These are phyloP conservation scores for Chlorencoelia australis DNA, from an alignment of 2,329 filamentous ascomycete species.

Conservation along the genomic window DNA sequence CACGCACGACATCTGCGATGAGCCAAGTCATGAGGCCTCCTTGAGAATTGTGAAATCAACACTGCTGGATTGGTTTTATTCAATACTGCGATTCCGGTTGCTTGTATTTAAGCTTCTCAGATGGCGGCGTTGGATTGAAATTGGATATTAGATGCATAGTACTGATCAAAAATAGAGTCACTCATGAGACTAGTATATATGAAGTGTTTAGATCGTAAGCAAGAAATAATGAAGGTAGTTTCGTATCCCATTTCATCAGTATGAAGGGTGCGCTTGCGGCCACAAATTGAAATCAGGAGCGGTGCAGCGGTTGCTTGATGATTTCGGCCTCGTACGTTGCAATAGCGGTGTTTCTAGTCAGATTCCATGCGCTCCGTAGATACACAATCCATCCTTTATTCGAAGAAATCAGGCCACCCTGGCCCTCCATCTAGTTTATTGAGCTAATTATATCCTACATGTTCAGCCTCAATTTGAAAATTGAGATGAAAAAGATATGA, in stretches of 20 bases:
- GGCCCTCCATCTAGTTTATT: constrained; percentile 7
- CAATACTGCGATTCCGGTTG: constrained; percentile 30
- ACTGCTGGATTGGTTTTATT: constrained; percentile 16
- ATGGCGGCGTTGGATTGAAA: constrained; percentile 27
- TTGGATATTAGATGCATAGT: constrained; percentile 32
- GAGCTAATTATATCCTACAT: no score
- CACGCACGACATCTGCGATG: constrained; percentile 33
- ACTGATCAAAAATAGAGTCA: constrained; percentile 19
- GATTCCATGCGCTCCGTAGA: constrained; percentile 67
- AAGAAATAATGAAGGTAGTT: background rate
- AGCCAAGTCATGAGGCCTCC: constrained; percentile 35
- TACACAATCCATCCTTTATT: no score
- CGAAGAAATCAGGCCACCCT: no score
- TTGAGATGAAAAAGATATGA: no score
- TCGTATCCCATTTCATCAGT: background rate
- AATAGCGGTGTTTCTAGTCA: constrained; percentile 8
- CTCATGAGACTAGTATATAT: constrained; percentile 17
- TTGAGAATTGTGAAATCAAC: constrained; percentile 32
- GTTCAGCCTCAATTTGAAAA: no score
- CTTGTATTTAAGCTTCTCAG: constrained; percentile 31
- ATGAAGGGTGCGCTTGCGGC: constrained; percentile 25
- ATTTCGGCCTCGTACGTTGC: constrained; percentile 12
- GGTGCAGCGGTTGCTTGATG: constrained; percentile 23
- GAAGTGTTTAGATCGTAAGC: no score
- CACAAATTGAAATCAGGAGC: constrained; percentile 16